Conservation (phyloP, 179 eudicot species). For the Silene coronaria region DNA sequence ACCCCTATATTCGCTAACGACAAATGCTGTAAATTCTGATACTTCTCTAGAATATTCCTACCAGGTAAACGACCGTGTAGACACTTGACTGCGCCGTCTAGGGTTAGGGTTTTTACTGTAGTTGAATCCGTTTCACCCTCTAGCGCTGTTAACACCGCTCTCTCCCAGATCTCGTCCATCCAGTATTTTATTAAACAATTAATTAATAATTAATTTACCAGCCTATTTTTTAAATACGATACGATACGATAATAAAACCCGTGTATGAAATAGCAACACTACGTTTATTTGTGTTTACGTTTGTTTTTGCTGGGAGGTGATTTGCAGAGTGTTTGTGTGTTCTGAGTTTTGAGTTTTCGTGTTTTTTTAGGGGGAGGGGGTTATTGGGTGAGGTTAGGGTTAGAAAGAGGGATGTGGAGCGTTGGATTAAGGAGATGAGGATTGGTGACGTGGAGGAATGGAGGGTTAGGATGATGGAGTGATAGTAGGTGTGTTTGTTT, state of each 20-base stretch:
- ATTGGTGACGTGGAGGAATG: constrained; percentile 60
- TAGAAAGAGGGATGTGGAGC: constrained; percentile 20
- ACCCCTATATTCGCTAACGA: constrained; percentile 77
- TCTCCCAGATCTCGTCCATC: constrained; percentile 96
- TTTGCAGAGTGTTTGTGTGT: too few species aligned
- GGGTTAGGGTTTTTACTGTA: constrained; percentile 54
- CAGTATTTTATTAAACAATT: neutral
- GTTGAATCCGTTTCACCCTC: constrained; percentile 60
- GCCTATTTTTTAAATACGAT: neutral
- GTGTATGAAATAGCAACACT: too few species aligned
- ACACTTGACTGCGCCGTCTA: constrained; percentile 94
- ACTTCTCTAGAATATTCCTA: constrained; percentile 58
- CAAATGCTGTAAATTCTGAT: constrained; percentile 58
- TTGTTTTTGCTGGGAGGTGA: neutral
- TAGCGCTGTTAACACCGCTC: constrained; percentile 76
- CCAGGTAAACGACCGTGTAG: constrained; percentile 76
- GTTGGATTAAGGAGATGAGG: constrained; percentile 36
- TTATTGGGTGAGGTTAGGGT: constrained; percentile 39
- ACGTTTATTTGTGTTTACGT: neutral
- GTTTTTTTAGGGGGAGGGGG: neutral
- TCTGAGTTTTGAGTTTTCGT: neutral
- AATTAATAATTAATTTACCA: too few species aligned
- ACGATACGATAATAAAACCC: too few species aligned
- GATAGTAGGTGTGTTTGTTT: constrained; percentile 54
- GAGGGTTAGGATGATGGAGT: constrained; percentile 41